Conservation (phyloP, 768 basidiomycete species). For the Kwoniella sp. region DNA sequence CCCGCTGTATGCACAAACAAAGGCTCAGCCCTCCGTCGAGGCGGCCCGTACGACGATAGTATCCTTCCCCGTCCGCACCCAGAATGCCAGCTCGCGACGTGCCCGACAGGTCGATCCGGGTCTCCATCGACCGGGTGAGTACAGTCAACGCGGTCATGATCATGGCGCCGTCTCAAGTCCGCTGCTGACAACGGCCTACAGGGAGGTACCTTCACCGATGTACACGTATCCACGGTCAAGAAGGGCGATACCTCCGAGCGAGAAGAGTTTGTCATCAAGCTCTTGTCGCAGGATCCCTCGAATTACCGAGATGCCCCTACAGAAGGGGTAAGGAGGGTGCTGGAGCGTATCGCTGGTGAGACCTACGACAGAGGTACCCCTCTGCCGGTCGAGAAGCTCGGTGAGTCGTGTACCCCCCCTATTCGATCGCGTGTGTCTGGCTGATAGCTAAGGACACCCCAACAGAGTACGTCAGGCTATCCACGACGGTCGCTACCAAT, state of each 20-base stretch:
- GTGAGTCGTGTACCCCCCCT: constrained; percentile 11
- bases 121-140: constrained; percentile 36
- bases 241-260: constrained; percentile 11
- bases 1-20: no score
- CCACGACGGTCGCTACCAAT: constrained; percentile 94
- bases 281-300: constrained; percentile 78
- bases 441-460: no score
- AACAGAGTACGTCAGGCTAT: constrained; percentile 81
- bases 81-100: background rate
- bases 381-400: constrained; percentile 54
- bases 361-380: constrained; percentile 63
- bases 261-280: constrained; percentile 69
- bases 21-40: no score
- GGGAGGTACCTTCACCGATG: constrained; percentile 49
- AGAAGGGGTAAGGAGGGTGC: constrained; percentile 80
- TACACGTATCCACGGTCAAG: constrained; percentile 18
- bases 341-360: constrained; percentile 70
- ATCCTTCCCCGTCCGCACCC: no score
- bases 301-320: constrained; percentile 84
- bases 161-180: no score
- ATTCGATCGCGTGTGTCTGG: background rate
- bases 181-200: no score
- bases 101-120: constrained; percentile 35
- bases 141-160: no score
- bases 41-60: no score